Evolutionary conservation across 345 rosid species (phyloP).

Genomic region (Iberis pinnata): DNA sequence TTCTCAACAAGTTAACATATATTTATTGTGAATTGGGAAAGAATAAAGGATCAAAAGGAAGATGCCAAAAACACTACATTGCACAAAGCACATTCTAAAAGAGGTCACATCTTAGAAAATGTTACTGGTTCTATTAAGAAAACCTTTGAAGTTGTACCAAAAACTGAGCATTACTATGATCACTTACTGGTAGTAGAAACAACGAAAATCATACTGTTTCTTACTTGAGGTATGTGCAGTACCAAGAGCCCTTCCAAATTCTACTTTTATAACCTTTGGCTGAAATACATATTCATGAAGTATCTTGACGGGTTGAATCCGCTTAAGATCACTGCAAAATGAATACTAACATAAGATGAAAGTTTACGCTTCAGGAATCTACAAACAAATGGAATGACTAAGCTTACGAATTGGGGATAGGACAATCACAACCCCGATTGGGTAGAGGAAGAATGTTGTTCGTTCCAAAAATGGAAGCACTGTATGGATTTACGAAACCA

Average conservation of each 20-base stretch:
- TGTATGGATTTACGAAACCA: constrained; percentile 25
- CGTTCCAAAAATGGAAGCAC: constrained; percentile 97
- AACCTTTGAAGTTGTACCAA: constrained; percentile 17
- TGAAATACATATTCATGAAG: constrained; percentile 82
- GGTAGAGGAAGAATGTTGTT: constrained; percentile 93
- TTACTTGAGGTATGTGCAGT: constrained; percentile 27
- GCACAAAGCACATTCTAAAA: constrained; percentile 1
- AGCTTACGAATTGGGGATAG: constrained; percentile 85
- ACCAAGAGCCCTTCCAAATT: constrained; percentile 12
- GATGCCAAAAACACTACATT: constrained; percentile 15
- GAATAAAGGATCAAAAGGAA: background rate
- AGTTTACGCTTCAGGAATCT: background rate
- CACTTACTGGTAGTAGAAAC: background rate
- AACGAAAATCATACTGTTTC: constrained; percentile 4
- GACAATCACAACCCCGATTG: constrained; percentile 70
- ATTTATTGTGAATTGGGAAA: too few species aligned
- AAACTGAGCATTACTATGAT: constrained; percentile 15
- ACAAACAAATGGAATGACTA: background rate
- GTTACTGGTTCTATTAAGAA: constrained; percentile 19
- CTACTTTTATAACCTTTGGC: constrained; percentile 53
- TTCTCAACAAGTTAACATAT: too few species aligned
- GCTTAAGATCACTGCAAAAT: constrained; percentile 72
- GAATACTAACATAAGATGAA: background rate
- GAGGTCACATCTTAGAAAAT: background rate
- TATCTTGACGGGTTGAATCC: constrained; percentile 99